These are phyloP conservation scores for Calonectria montana DNA, from an alignment of 2,329 filamentous ascomycete genomes.

Conservation along the genomic window DNA sequence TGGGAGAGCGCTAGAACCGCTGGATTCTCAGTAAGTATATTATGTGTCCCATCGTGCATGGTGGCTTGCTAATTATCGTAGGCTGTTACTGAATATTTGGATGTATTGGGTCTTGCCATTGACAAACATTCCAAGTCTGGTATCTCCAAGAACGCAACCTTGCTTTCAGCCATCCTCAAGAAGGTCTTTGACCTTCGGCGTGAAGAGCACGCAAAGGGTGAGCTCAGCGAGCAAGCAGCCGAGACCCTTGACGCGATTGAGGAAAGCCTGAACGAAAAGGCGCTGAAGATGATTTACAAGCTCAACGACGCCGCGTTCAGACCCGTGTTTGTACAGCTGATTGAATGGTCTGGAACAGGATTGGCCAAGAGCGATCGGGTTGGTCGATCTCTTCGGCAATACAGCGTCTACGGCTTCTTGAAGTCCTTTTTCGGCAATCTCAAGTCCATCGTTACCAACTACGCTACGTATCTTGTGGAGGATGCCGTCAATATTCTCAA, in stretches of 20 bases:
- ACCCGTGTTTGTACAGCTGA: conserved; percentile 86
- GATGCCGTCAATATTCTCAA: conserved; percentile 74
- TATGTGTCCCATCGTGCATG: conserved; percentile 9
- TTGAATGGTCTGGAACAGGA: conserved; percentile 79
- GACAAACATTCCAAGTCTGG: conserved; percentile 82
- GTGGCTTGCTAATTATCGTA: conserved; percentile 51
- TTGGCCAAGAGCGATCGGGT: conserved; percentile 70
- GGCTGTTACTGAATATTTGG: conserved; percentile 76
- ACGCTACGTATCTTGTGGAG: conserved; percentile 86
- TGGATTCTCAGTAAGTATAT: conserved; percentile 69
- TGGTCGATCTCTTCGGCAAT: conserved; percentile 72
- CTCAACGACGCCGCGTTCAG: conserved; percentile 94
- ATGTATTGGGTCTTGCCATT: conserved; percentile 76
- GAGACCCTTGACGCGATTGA: conserved; percentile 71
- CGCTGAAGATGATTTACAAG: conserved; percentile 94
- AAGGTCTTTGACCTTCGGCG: conserved; percentile 74
- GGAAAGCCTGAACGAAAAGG: conserved; percentile 72
- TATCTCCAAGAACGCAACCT: conserved; percentile 79
- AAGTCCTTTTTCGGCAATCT: conserved; percentile 83
- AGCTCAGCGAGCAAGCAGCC: conserved; percentile 55
- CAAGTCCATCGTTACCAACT: conserved; percentile 94
- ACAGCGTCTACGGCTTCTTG: conserved; percentile 85
- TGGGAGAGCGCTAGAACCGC: conserved; percentile 74
- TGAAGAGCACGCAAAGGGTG: conserved; percentile 60
- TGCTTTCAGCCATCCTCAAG: conserved; percentile 75